Percentiles rank a stretch among this genome's conserved stretches.
Conservation (phyloP, 192 early-diverging fungal genomes). For the Polychytrium aggregatum region DNA sequence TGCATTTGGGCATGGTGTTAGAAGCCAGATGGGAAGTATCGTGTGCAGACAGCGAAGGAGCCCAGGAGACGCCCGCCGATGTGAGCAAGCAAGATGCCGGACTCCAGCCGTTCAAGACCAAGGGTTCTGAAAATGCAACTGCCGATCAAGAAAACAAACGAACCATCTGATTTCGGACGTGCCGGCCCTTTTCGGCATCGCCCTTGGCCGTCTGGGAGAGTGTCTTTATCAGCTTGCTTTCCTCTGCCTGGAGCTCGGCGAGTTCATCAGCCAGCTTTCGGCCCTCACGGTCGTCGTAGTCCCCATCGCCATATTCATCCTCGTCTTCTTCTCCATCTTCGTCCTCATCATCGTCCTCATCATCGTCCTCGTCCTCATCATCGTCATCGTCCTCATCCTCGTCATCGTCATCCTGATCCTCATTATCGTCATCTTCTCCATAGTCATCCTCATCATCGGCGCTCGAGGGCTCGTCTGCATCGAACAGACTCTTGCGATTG, state of each 20-base stretch:
- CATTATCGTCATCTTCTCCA: conserved; percentile 11
- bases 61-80: too few species aligned
- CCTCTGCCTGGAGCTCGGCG: conserved; percentile 65
- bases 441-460: conserved; percentile 4
- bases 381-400: conserved; percentile 14
- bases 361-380: conserved; percentile 23
- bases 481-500: conserved; percentile 11
- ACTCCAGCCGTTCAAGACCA: background rate
- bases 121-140: background rate
- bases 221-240: conserved; percentile 67
- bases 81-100: too few species aligned
- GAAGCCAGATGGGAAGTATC: too few species aligned
- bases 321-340: conserved; percentile 6
- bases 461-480: conserved; percentile 4
- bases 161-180: conserved; percentile 83
- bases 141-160: too few species aligned
- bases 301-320: too few species aligned
- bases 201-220: conserved; percentile 61
- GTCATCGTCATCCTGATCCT: conserved; percentile 14
- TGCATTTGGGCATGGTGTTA: too few species aligned
- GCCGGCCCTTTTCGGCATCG: conserved; percentile 85
- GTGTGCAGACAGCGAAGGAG: too few species aligned
- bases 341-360: conserved; percentile 20
- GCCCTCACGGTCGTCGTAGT: background rate
- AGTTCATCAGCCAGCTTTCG: conserved; percentile 39